Conservation (phyloP, 1,139 yeast genomes). For the Protomyces lactucae-debilis region DNA sequence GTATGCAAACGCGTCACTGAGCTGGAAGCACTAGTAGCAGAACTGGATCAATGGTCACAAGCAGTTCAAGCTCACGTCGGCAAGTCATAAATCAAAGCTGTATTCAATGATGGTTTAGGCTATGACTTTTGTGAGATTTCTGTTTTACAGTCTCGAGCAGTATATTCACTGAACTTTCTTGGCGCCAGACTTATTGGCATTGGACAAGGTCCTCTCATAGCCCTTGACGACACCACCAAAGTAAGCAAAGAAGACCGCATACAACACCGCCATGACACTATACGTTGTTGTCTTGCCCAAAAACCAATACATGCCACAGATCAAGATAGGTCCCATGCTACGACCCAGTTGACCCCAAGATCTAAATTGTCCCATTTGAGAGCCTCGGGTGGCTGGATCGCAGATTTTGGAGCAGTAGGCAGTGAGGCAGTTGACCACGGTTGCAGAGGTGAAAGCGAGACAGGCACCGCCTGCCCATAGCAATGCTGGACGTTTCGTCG, state of each 20-base stretch:
- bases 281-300: slow-evolving; percentile 24
- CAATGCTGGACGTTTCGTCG: neutral
- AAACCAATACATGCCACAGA: slow-evolving; percentile 26
- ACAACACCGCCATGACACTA: slow-evolving; percentile 4
- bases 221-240: slow-evolving; percentile 10
- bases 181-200: neutral
- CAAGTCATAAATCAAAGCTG: neutral
- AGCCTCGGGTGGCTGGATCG: slow-evolving; percentile 9
- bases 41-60: neutral
- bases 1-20: neutral
- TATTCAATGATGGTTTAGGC: too few relatives aligned
- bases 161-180: slow-evolving; percentile 1
- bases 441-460: slow-evolving; percentile 25
- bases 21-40: neutral
- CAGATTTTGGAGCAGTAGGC: slow-evolving; percentile 20
- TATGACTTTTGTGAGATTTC: too few relatives aligned
- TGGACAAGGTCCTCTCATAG: neutral
- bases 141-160: neutral
- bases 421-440: slow-evolving; percentile 24
- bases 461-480: slow-evolving; percentile 23
- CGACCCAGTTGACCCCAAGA: slow-evolving; percentile 26
- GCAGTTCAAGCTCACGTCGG: neutral
- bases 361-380: slow-evolving; percentile 22
- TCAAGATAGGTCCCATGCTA: slow-evolving; percentile 20
- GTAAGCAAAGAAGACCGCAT: slow-evolving; percentile 6